Conservation (phyloP, 2,329 filamentous ascomycete species). For the Diaporthe citriasiana region DNA sequence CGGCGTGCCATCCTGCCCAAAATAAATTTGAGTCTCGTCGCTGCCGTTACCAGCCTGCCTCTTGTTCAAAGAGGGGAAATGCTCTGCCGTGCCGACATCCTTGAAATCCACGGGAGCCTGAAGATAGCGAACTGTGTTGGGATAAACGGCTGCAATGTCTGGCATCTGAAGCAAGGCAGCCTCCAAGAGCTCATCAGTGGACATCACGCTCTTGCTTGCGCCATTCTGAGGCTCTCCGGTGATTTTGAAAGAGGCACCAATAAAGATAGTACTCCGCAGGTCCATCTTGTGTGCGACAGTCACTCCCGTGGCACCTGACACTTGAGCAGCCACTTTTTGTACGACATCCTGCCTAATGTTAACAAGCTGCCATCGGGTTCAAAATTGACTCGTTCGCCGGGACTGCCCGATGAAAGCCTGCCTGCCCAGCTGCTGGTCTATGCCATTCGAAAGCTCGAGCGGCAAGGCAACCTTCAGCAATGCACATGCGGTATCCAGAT, state of each 20-base stretch:
- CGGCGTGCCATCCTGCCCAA: conserved; percentile 23
- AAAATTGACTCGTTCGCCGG: not conserved
- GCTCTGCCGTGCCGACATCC: not conserved
- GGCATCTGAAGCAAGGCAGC: conserved; percentile 30
- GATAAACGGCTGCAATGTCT: conserved; percentile 34
- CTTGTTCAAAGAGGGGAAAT: not conserved
- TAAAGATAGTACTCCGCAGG: conserved; percentile 28
- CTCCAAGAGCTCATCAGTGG: conserved; percentile 25
- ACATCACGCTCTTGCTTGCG: not conserved
- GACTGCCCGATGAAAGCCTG: no score
- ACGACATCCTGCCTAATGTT: conserved; percentile 8
- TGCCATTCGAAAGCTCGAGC: not conserved
- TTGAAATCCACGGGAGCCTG: conserved; percentile 3
- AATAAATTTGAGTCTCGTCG: conserved; percentile 11
- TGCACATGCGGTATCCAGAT: not conserved
- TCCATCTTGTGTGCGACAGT: conserved; percentile 34
- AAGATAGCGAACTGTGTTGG: conserved; percentile 27
- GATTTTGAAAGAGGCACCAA: conserved; percentile 30
- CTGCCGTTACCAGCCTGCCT: conserved; percentile 18
- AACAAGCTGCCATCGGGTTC: not conserved
- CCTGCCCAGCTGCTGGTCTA: not conserved
- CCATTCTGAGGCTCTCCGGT: not conserved
- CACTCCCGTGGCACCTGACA: conserved; percentile 21
- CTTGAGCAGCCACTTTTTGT: conserved; percentile 13
- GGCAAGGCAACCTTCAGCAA: not conserved